phyloP scores from a whole-genome alignment of 257 asterid species.

The Fraxinus anomala region DNA sequence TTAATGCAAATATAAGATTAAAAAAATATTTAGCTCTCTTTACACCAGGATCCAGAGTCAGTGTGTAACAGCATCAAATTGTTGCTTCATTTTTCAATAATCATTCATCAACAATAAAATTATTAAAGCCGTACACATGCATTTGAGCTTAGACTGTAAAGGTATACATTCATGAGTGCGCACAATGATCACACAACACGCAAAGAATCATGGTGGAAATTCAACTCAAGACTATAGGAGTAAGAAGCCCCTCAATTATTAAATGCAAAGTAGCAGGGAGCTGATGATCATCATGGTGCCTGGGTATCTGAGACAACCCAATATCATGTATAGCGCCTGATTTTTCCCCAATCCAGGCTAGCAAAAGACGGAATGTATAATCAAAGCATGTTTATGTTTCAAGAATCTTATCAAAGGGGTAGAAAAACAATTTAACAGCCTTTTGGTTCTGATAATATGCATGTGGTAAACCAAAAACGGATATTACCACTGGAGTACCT shows the following conservation, averaged over 20 bases:
- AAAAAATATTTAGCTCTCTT: too few relatives aligned
- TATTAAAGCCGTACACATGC: neutral
- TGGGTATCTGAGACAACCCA: neutral
- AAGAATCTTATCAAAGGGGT: neutral
- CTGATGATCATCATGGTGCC: neutral
- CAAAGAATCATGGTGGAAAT: neutral
- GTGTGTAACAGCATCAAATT: neutral
- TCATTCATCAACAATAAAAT: neutral
- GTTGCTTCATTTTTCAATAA: neutral
- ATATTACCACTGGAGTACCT: conserved; percentile 51
- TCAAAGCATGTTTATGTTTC: neutral
- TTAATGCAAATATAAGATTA: neutral
- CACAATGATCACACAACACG: neutral
- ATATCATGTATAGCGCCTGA: neutral
- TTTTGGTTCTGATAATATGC: neutral
- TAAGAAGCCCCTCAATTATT: neutral
- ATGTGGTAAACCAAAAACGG: neutral
- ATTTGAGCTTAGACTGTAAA: neutral
- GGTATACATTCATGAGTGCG: neutral
- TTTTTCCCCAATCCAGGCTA: neutral
- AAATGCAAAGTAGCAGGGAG: neutral
- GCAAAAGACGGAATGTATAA: neutral
- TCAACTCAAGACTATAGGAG: neutral
- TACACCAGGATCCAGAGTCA: neutral
- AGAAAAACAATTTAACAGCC: neutral